A percentile compares a stretch with the other conserved stretches of the same genome.
These are phyloP conservation scores for Schoenoplectus triqueter DNA, from an alignment of 202 grass and related monocot genomes.

Conservation along the genomic window DNA sequence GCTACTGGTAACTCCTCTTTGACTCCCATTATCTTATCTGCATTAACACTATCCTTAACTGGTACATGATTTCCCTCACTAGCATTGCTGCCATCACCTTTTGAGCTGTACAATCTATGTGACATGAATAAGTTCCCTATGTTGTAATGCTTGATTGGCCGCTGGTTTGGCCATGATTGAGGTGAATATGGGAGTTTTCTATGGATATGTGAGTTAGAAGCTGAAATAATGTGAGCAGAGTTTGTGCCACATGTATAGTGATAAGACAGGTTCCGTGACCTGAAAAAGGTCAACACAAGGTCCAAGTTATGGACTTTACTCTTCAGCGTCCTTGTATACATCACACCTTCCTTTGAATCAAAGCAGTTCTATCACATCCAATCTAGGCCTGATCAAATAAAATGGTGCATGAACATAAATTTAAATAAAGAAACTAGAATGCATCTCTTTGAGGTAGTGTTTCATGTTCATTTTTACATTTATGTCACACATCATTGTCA, in stretches of 20 bases:
- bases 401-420: not conserved
- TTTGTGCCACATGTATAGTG: not conserved
- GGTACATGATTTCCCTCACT: conserved; percentile 51
- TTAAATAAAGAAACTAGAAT: conserved; percentile 10
- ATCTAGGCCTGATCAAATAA: conserved; percentile 27
- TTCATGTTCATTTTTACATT: not conserved
- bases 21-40: conserved; percentile 29
- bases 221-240: not conserved
- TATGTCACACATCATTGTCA: conserved; percentile 21
- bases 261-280: conserved; percentile 28
- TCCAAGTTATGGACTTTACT: conserved; percentile 41
- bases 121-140: conserved; percentile 17
- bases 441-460: not conserved
- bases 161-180: not conserved
- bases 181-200: conserved; percentile 19
- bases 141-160: conserved; percentile 15
- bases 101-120: conserved; percentile 67
- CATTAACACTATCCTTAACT: conserved; percentile 44
- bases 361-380: conserved; percentile 30
- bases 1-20: conserved; percentile 45
- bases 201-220: conserved; percentile 8
- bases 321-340: conserved; percentile 54
- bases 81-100: conserved; percentile 69
- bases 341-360: not conserved
- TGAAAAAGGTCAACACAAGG: conserved; percentile 40